A percentile compares a stretch with the other conserved stretches of the same genome.
Conservation (phyloP, 2,329 filamentous ascomycete species). For the Microdochium bolleyi region DNA sequence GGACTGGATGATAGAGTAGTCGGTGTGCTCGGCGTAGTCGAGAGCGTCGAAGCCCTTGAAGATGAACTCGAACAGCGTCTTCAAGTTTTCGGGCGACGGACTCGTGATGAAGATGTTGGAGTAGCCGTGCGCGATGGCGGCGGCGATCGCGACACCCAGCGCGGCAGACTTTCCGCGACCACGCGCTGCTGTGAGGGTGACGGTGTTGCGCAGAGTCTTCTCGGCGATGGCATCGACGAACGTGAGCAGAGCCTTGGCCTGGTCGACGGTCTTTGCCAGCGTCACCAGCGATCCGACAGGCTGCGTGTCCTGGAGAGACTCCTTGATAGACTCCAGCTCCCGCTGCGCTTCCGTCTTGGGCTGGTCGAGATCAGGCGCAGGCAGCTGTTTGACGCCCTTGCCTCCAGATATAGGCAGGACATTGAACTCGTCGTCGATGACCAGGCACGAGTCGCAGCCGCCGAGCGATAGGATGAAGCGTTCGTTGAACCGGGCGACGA, state of each 20-base stretch:
- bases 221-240: constrained; percentile 96
- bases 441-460: constrained; percentile 88
- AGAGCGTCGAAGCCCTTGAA: constrained; percentile 97
- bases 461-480: constrained; percentile 91
- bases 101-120: constrained; percentile 99
- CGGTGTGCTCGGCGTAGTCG: constrained; percentile 87
- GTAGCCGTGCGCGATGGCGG: constrained; percentile 91
- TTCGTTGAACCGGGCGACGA: constrained; percentile 95
- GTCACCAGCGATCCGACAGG: constrained; percentile 78
- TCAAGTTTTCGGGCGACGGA: constrained; percentile 94
- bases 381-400: constrained; percentile 77
- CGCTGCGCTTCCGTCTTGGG: constrained; percentile 62
- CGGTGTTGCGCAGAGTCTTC: constrained; percentile 89
- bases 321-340: constrained; percentile 82
- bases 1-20: constrained; percentile 97
- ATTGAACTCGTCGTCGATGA: constrained; percentile 96
- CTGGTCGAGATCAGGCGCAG: constrained; percentile 66
- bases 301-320: constrained; percentile 75
- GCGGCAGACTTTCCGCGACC: constrained; percentile 96
- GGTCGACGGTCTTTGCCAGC: constrained; percentile 84
- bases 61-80: constrained; percentile 95
- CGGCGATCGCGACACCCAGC: constrained; percentile 86
- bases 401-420: constrained; percentile 94
- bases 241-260: constrained; percentile 92
- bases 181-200: constrained; percentile 86